These are phyloP conservation scores for Rhodotorula babjevae DNA, from an alignment of 768 basidiomycete genomes.

Conservation along the genomic window DNA sequence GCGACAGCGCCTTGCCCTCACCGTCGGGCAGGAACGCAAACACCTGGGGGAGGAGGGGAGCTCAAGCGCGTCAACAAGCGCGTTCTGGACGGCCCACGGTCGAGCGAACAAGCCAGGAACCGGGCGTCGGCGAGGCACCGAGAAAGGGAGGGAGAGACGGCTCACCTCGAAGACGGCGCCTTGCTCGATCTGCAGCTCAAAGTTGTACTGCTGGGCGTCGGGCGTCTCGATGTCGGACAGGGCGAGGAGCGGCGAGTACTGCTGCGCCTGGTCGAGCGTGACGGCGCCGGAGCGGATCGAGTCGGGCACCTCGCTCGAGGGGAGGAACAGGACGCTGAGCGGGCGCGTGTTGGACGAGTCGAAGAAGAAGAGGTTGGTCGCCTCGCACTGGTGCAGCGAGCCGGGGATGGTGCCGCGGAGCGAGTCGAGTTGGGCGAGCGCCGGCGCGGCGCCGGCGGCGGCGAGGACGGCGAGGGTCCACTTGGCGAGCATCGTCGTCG, in stretches of 20 bases:
- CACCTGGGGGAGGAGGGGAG: background rate
- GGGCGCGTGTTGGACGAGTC: constrained; percentile 30
- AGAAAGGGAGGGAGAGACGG: background rate
- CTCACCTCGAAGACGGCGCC: constrained; percentile 38
- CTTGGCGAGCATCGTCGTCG: background rate
- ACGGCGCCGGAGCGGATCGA: constrained; percentile 15
- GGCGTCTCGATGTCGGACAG: constrained; percentile 29
- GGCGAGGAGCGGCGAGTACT: constrained; percentile 25
- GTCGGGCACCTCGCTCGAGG: constrained; percentile 9
- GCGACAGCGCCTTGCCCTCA: constrained; percentile 32
- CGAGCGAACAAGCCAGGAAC: background rate
- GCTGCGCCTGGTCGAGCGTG: constrained; percentile 26
- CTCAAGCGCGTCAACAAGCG: background rate
- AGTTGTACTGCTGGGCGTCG: constrained; percentile 30
- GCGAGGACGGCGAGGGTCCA: background rate
- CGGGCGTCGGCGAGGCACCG: too few species aligned
- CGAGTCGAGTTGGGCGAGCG: constrained; percentile 1
- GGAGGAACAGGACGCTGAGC: constrained; percentile 32
- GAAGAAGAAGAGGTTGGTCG: constrained; percentile 38
- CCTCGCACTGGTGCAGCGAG: constrained; percentile 27
- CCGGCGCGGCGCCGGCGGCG: background rate
- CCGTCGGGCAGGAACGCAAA: constrained; percentile 39
- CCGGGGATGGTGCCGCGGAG: constrained; percentile 18
- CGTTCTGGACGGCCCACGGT: background rate
- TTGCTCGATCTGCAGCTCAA: constrained; percentile 33